Base-by-base conservation (phyloP, 495 filamentous ascomycete genomes). In the Tuber magnatum region DNA sequence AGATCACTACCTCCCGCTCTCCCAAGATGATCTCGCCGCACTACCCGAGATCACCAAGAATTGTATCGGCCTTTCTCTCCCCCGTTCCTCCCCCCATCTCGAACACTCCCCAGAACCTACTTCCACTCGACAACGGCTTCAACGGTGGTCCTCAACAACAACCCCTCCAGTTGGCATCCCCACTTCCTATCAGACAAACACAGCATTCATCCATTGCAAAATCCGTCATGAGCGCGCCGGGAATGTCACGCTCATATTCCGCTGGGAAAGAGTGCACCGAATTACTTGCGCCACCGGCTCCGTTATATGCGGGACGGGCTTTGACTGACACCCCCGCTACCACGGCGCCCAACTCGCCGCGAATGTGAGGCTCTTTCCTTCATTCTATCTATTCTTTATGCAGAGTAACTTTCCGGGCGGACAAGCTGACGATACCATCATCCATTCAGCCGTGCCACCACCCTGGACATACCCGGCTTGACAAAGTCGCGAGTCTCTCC, bases 401-500 rank as follows among this genome's bases (percentile, higher is more conserved):
- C 35, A 16, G 40, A 14, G n/a, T 71, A 51, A 56, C 5, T 22
- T 51, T 48, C 38, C 40, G 20, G 46, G 5, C 40, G 75, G 77
- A 74, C 74, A 40, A 32, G 39, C 51, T 75, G 68, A 71, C 73
- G 74, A 43, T 70, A n/a, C 70, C 32, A 51, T 38, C 14, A 51
- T 20, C 48, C 42, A 42, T 61, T 42, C 74, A 81, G 91, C 48
- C 92, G 93, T 83, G 91, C 92, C 32, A 94, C 92, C 18, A 94
- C 92, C 28, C 88, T 95, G 73, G 93, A 94, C 83, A 94, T 95
- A 73, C 92, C 92, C 18, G 87, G 91, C 61, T 88, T 99, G 86
- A 99, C 95, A 51, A 92, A 92, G 81, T 97, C 94, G 56, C 92
- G 91, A 82, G 92, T 94, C 32, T 97, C 95, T 14, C 95, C 95